A percentile compares a stretch with the other conserved stretches of the same genome.
Evolutionary conservation across 2,329 filamentous ascomycete genomes (phyloP).

Genomic region (Xylogone sp.): DNA sequence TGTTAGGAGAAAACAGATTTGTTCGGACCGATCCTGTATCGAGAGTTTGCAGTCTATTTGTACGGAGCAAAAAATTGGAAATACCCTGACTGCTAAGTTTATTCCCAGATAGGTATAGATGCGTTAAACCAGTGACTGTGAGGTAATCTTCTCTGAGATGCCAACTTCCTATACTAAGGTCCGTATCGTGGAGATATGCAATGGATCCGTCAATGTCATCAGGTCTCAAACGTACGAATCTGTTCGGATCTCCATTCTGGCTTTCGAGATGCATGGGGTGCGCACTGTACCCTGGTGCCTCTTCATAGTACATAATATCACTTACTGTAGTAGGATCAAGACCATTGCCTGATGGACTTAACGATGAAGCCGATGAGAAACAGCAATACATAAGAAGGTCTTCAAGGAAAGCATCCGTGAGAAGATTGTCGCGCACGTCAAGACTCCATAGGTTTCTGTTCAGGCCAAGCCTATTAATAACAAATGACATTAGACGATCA

Average conservation of each 20-base stretch:
- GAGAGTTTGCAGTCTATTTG: slow-evolving; percentile 47
- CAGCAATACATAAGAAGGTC: slow-evolving; percentile 10
- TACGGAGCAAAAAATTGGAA: slow-evolving; percentile 36
- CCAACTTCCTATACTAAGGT: neutral
- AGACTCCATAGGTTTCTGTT: slow-evolving; percentile 50
- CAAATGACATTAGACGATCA: slow-evolving; percentile 30
- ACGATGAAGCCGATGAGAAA: slow-evolving; percentile 23
- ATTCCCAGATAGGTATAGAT: slow-evolving; percentile 51
- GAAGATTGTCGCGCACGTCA: slow-evolving; percentile 48
- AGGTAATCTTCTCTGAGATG: neutral
- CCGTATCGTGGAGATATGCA: slow-evolving; percentile 21
- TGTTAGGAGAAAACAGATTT: slow-evolving; percentile 30
- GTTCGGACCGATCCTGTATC: slow-evolving; percentile 42
- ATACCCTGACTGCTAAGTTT: slow-evolving; percentile 41
- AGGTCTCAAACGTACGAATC: slow-evolving; percentile 4
- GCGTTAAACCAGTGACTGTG: slow-evolving; percentile 40
- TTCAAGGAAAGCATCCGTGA: slow-evolving; percentile 38
- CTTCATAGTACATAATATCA: slow-evolving; percentile 15
- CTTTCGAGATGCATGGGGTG: slow-evolving; percentile 13
- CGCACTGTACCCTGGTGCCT: neutral
- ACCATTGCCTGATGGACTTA: neutral
- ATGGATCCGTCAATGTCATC: slow-evolving; percentile 4
- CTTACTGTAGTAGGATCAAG: slow-evolving; percentile 16
- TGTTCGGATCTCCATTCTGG: slow-evolving; percentile 13
- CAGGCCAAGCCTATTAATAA: slow-evolving; percentile 24